Evolutionary conservation across 164 flowering plant genomes (phyloP), one percentile per base, ranked within the genome.

Genomic region (Berberis vulgaris): DNA sequence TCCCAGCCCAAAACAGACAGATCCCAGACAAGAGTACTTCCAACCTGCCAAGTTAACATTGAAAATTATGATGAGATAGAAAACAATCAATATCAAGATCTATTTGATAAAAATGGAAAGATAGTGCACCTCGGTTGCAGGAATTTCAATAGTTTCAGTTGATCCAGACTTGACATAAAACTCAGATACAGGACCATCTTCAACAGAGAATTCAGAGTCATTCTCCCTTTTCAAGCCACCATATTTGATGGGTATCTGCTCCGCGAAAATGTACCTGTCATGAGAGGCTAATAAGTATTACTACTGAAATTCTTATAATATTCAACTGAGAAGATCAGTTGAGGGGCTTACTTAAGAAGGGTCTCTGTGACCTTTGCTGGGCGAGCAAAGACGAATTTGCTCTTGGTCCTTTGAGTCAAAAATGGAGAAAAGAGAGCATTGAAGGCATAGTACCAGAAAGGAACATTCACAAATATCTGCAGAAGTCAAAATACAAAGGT

Each of bases 391-490:
- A 87, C 81, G 43, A 86, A 81, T 66, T 90, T 90, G 83, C 88
- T 86, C 70, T 79, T 87, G 53, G 88, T 86, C 62, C 90, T 81
- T 74, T 79, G 84, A 3, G 92, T 82, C 46, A 87, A 62, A 75
- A 84, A 84, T 9, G 85, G 90, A 6, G 84, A 77, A 1, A 86
- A 57, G 1, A 89, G 59, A 6, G 86, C 75, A 62, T 80, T 65
- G 66, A 84, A 66, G 6, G 89, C 87, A 44, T 81, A 81, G 69
- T 79, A 87, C 87, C 88, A 87, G 70, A 84, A 87, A 1, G 97
- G 97, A 43, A 86, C 97, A 74, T 88, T 87, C 62, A 90, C 72
- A 76, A 87, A 84, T 11, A 90, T 80, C 97, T 90, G 55, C 76
- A 77, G 26, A 26, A 26, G 55, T n/a, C 57, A 54, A 57, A 59